Evolutionary conservation across 176 grass and related monocot species (phyloP).

Genomic region (Musa acuminata): DNA sequence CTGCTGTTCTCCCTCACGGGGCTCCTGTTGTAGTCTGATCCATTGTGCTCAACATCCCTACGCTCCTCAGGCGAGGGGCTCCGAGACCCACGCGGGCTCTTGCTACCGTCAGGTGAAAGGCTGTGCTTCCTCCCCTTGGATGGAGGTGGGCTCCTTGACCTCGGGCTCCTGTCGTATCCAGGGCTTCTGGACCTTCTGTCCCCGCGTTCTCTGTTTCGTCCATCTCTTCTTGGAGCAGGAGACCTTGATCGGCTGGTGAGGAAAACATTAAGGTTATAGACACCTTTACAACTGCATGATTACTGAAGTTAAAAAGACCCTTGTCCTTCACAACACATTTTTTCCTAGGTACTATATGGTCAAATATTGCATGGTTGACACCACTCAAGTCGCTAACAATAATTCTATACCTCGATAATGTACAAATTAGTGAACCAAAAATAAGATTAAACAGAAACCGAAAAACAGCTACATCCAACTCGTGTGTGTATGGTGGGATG

Average conservation of each 20-base stretch:
- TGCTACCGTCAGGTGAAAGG: constrained; percentile 39
- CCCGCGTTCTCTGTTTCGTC: not conserved
- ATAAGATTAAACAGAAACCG: too few relatives aligned
- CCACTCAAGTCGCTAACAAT: too few relatives aligned
- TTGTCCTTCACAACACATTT: too few relatives aligned
- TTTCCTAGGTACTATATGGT: too few relatives aligned
- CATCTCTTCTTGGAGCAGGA: constrained; percentile 9
- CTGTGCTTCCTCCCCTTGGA: constrained; percentile 40
- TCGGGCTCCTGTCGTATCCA: constrained; percentile 4
- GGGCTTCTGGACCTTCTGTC: constrained; percentile 4
- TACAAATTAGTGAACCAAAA: too few relatives aligned
- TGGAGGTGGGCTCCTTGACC: constrained; percentile 15
- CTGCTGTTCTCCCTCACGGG: constrained; percentile 41
- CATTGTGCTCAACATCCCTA: constrained; percentile 30
- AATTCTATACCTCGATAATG: too few relatives aligned
- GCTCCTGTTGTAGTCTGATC: constrained; percentile 35
- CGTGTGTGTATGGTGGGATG: too few relatives aligned
- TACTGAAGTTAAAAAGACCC: too few relatives aligned
- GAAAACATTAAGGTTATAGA: not conserved
- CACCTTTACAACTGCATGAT: not conserved
- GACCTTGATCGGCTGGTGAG: constrained; percentile 2
- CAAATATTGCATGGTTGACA: too few relatives aligned
- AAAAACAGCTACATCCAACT: too few relatives aligned
- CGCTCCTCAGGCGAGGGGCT: constrained; percentile 41
- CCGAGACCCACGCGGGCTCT: constrained; percentile 31